These are phyloP conservation scores for Podospora pseudocomata DNA, from an alignment of 495 filamentous ascomycete species.

Conservation along the genomic window DNA sequence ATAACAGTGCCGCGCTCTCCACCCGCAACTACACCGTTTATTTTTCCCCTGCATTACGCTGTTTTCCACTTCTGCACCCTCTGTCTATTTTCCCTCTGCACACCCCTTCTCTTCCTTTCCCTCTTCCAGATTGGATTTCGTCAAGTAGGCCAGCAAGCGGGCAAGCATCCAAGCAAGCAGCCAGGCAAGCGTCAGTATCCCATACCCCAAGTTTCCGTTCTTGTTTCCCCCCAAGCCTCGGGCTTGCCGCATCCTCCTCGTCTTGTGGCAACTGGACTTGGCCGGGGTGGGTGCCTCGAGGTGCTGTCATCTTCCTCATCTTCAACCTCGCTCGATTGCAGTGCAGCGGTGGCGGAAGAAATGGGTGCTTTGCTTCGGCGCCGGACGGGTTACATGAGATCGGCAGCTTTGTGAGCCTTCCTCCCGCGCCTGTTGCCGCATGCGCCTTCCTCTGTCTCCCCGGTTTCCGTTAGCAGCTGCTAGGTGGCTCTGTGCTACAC, in stretches of 20 bases:
- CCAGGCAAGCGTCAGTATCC: background rate
- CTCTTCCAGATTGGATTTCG: background rate
- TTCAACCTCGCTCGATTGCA: constrained; percentile 8
- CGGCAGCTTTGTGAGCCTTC: constrained; percentile 28
- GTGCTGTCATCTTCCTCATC: constrained; percentile 8
- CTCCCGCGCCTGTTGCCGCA: constrained; percentile 30
- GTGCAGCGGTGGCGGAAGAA: constrained; percentile 19
- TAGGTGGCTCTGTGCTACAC: constrained; percentile 38
- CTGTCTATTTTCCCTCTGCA: constrained; percentile 11
- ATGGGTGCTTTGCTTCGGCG: constrained; percentile 33
- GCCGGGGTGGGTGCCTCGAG: background rate
- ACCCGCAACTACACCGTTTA: constrained; percentile 27
- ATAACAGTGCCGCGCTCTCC: constrained; percentile 14
- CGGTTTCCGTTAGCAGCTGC: constrained; percentile 30
- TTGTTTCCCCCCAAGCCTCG: background rate
- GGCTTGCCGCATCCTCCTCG: background rate
- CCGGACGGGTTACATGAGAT: constrained; percentile 35
- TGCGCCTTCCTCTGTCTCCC: constrained; percentile 37
- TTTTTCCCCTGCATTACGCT: constrained; percentile 28
- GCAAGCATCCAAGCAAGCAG: background rate
- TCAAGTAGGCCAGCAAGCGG: background rate
- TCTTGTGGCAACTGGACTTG: background rate
- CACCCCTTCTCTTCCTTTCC: background rate
- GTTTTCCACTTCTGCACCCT: constrained; percentile 15
- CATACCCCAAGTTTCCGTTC: constrained; percentile 1